Percentiles rank a stretch among this genome's conserved stretches.
phyloP scores from a whole-genome alignment of 306 rosid species.

The Gastrolobium villosum region DNA sequence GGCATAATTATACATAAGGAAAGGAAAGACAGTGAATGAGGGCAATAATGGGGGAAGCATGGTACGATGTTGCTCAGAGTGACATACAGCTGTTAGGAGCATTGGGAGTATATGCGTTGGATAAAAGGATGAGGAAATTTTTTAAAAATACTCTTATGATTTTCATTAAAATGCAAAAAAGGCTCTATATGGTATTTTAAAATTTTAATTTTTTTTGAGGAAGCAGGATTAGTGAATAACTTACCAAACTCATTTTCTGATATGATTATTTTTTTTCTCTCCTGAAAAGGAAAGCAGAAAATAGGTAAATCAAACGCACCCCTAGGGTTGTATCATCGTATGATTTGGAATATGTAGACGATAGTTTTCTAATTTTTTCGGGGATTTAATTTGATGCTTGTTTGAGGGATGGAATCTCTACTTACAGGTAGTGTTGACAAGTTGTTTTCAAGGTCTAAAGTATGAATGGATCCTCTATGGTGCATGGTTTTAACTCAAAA shows the following conservation, averaged over 20 bases:
- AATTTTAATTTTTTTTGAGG: background rate
- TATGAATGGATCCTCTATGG: background rate
- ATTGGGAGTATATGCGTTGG: background rate
- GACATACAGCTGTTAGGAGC: background rate
- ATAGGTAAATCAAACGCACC: background rate
- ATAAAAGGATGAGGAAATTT: background rate
- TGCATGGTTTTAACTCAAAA: background rate
- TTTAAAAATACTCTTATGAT: background rate
- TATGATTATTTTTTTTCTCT: background rate
- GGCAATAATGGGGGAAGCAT: background rate
- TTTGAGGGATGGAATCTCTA: background rate
- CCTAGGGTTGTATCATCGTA: background rate
- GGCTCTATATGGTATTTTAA: background rate
- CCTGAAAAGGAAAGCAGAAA: background rate
- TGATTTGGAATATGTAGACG: background rate
- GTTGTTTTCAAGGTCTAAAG: conserved; percentile 3
- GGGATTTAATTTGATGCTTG: background rate
- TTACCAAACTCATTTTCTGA: background rate
- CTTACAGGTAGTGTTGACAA: background rate
- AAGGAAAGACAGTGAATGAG: background rate
- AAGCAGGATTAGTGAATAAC: background rate
- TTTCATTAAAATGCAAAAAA: background rate
- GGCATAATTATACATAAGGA: background rate
- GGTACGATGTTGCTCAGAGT: conserved; percentile 3
- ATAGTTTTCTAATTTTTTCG: background rate